Evolutionary conservation across 1,139 yeast genomes (phyloP).

Genomic region (Casaregolazyma lundiana): DNA sequence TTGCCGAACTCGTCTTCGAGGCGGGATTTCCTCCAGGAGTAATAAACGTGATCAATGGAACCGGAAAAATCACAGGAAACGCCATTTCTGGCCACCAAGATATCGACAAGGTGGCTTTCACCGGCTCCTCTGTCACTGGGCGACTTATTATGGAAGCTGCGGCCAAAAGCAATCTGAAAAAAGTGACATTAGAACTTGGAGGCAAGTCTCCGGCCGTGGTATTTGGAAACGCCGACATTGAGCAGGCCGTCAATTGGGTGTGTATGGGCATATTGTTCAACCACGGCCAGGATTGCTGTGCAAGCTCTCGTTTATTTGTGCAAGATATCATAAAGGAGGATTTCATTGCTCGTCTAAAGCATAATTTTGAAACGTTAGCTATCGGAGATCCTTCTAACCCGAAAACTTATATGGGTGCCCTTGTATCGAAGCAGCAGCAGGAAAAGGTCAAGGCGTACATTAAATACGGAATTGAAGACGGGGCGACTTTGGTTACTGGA

Average conservation of each 20-base stretch:
- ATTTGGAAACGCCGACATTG: conserved; percentile 67
- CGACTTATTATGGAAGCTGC: conserved; percentile 54
- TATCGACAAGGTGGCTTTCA: conserved; percentile 76
- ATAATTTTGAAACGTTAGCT: conserved; percentile 26
- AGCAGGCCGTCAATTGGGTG: conserved; percentile 57
- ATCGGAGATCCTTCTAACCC: conserved; percentile 38
- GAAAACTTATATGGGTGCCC: conserved; percentile 68
- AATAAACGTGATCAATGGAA: conserved; percentile 56
- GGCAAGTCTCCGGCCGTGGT: conserved; percentile 83
- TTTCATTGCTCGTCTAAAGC: conserved; percentile 47
- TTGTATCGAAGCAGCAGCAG: conserved; percentile 62
- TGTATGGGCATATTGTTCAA: conserved; percentile 67
- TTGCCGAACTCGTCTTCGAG: conserved; percentile 61
- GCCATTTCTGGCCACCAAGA: conserved; percentile 61
- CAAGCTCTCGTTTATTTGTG: conserved; percentile 76
- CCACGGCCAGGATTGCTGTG: conserved; percentile 87
- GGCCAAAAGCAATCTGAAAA: conserved; percentile 35
- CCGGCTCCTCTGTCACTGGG: conserved; percentile 85
- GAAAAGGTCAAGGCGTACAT: conserved; percentile 62
- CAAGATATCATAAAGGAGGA: conserved; percentile 73
- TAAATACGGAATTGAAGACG: conserved; percentile 59
- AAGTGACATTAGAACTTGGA: conserved; percentile 76
- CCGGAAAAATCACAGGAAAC: conserved; percentile 52
- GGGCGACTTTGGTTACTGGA: conserved; percentile 60
- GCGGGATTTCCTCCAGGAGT: conserved; percentile 86